Evolutionary conservation across 176 grass and related monocot genomes (phyloP).

Genomic region (maize (Zea mays)): DNA sequence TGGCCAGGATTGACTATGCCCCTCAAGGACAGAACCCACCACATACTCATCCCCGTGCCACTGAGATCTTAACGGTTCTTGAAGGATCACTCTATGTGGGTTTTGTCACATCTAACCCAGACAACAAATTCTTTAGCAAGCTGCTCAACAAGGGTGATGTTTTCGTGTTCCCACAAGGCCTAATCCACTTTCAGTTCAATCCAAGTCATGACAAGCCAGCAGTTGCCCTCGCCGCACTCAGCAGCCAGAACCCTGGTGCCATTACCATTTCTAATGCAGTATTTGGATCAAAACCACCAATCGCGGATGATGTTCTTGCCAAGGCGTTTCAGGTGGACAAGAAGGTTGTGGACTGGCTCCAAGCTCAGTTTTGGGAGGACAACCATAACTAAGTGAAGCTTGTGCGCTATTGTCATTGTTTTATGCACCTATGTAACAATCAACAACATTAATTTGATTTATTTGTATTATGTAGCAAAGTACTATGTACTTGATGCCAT

Average conservation of each 20-base stretch:
- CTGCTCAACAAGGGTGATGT: slow-evolving; percentile 42
- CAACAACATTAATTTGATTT: not conserved
- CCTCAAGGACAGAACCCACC: slow-evolving; percentile 21
- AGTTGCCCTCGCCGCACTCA: slow-evolving; percentile 27
- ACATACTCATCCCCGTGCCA: slow-evolving; percentile 33
- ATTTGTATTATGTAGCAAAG: not conserved
- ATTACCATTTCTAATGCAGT: slow-evolving; percentile 8
- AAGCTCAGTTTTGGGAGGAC: slow-evolving; percentile 24
- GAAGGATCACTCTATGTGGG: slow-evolving; percentile 37
- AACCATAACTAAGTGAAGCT: slow-evolving; percentile 21
- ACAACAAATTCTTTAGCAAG: slow-evolving; percentile 32
- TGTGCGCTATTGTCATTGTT: not conserved
- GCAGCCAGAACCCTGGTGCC: slow-evolving; percentile 34
- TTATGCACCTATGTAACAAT: not conserved
- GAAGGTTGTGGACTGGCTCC: slow-evolving; percentile 34
- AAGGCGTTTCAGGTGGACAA: slow-evolving; percentile 50
- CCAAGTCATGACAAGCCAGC: slow-evolving; percentile 9
- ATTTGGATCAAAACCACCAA: slow-evolving; percentile 23
- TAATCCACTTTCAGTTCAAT: slow-evolving; percentile 49
- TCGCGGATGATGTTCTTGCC: slow-evolving; percentile 30
- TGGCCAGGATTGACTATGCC: too few relatives aligned
- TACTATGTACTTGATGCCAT: not conserved
- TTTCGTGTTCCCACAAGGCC: slow-evolving; percentile 39
- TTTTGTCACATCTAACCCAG: slow-evolving; percentile 21
- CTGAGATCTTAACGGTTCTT: slow-evolving; percentile 36